Conservation (phyloP, 1,284 basidiomycete genomes). For the Rhodotorula sp. region DNA sequence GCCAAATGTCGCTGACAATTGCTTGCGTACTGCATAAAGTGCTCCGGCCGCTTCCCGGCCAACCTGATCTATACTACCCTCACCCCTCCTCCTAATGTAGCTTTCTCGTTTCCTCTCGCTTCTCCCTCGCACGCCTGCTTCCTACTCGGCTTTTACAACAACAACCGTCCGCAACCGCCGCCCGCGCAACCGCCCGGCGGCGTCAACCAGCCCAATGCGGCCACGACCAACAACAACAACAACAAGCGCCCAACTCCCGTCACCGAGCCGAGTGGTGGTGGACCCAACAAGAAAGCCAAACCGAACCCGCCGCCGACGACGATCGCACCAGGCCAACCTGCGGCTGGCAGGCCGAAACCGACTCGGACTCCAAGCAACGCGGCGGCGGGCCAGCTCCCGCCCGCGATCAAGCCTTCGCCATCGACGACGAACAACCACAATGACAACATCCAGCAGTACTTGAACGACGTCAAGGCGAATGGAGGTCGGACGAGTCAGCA, state of each 20-base stretch:
- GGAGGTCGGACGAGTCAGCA: slow-evolving; percentile 1
- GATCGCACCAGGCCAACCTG: neutral
- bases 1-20: neutral
- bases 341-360: slow-evolving; percentile 4
- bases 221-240: neutral
- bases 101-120: slow-evolving; percentile 27
- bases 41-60: slow-evolving; percentile 30
- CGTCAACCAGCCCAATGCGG: neutral
- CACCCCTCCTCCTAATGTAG: slow-evolving; percentile 3
- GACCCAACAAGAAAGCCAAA: slow-evolving; percentile 24
- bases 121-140: slow-evolving; percentile 34
- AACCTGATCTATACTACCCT: slow-evolving; percentile 35
- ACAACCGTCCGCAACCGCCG: slow-evolving; percentile 2
- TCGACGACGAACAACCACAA: slow-evolving; percentile 9
- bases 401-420: slow-evolving; percentile 2
- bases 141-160: slow-evolving; percentile 41
- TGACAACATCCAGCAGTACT: slow-evolving; percentile 27
- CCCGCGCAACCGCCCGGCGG: no score
- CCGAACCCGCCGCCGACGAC: slow-evolving; percentile 22
- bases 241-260: slow-evolving; percentile 17
- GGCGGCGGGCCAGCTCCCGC: neutral
- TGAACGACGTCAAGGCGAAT: slow-evolving; percentile 21
- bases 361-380: slow-evolving; percentile 2
- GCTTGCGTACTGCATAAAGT: slow-evolving; percentile 3
- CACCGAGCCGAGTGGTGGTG: slow-evolving; percentile 2